Base-by-base conservation (phyloP, 306 rosid species). In the Fragaria nilgerrensis region DNA sequence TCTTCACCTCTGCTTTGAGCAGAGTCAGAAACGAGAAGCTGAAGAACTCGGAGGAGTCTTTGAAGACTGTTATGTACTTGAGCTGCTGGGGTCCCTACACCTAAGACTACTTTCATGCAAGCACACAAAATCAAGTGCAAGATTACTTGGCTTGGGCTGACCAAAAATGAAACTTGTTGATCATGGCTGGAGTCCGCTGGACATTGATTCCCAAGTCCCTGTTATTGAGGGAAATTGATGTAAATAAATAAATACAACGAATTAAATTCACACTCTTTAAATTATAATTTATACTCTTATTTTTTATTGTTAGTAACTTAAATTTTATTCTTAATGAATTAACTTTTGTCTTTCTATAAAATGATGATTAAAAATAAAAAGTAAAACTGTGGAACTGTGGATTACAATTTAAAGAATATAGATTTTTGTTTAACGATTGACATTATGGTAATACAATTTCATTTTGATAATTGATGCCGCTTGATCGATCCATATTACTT, bases 41-140 rank as follows among this genome's bases (percentile, higher is more conserved):
- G 9, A 74, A 74, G 65, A 55, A 76, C 8, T 70, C 79, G 9
- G 81, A 79, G 62, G 86, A 83, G 64, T 83, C 84, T 6, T 29
- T 83, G 34, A 83, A 81, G 47, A 79, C 76, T 2, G 82, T 84
- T 77, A 84, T 84, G 82, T 84, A 36, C 52, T 61, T 84, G 58
- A 84, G 79, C 74, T 84, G 87, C 50, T 84, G 82, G 87, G 84
- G 79, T 61, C 87, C 87, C 32, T 71, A 79, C 44, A 19, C 58
- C 19, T 11, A 39, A 2, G 11, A 19, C 41, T 0, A 15, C 2
- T 16, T 34, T 34, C 69, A 16, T 5, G 44, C 45, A 34, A 34
- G 44, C 59, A 8, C 23, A 32, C 68, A 25, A 5, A 41, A 74
- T 22, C 77, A 7, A 20, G 41, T 41, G 25, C 55, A 2, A n/a